Conservation (phyloP, 1,284 basidiomycete species). For the Cutaneotrichosporon dermatis region DNA sequence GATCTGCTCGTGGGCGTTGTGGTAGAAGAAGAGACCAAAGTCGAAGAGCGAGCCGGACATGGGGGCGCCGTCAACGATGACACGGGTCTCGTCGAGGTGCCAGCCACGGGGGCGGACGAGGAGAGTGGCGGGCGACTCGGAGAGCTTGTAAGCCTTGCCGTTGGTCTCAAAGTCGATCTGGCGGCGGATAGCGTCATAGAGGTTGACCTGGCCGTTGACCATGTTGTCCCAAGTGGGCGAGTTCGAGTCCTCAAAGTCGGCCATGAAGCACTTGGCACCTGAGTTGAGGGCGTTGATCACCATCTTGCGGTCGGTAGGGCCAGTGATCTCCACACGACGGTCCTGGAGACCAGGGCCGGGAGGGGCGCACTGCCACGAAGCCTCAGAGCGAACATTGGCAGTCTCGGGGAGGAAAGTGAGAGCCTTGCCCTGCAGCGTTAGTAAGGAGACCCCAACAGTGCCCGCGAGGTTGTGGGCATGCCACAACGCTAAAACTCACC, state of each 20-base stretch:
- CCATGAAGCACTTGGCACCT: conserved; percentile 96
- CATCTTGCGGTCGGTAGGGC: conserved; percentile 96
- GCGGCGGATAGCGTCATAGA: conserved; percentile 80
- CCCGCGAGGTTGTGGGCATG: no score
- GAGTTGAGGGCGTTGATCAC: conserved; percentile 97
- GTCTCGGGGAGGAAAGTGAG: conserved; percentile 91
- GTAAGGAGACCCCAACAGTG: not conserved
- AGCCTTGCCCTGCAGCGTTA: conserved; percentile 52
- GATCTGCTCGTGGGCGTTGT: conserved; percentile 89
- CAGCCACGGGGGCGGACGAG: conserved; percentile 92
- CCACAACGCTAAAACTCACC: conserved; percentile 24
- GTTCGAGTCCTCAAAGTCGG: conserved; percentile 94
- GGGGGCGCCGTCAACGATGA: conserved; percentile 83
- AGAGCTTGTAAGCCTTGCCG: conserved; percentile 91
- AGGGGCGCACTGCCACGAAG: conserved; percentile 84
- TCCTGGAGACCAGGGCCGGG: conserved; percentile 91
- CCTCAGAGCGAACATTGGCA: conserved; percentile 77
- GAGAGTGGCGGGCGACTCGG: conserved; percentile 76
- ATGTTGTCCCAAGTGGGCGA: conserved; percentile 92
- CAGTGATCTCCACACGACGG: conserved; percentile 94
- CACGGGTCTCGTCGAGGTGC: conserved; percentile 93
- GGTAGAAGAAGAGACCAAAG: conserved; percentile 96
- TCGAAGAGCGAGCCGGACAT: conserved; percentile 93
- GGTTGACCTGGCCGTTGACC: conserved; percentile 90
- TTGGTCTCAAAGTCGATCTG: conserved; percentile 85